A percentile compares a stretch with the other conserved stretches of the same genome.
These are phyloP conservation scores for Pyrus pyrifolia DNA, from an alignment of 306 rosid species.

Conservation along the genomic window DNA sequence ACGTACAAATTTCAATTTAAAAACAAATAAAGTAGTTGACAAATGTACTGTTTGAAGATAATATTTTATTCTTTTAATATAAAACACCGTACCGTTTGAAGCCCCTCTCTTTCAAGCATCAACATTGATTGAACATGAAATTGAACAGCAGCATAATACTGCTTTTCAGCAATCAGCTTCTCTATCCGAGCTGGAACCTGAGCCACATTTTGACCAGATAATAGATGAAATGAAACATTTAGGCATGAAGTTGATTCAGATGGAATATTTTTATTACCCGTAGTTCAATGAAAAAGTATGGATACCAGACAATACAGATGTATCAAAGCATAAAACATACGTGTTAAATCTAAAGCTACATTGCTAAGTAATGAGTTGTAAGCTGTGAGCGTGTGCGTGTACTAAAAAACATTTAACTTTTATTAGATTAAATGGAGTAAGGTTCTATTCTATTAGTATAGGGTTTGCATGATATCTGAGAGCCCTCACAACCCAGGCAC, in stretches of 20 bases:
- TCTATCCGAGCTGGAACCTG: constrained; percentile 97
- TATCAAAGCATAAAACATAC: background rate
- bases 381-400: background rate
- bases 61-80: background rate
- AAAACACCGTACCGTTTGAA: constrained; percentile 63
- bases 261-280: background rate
- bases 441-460: too few relatives aligned
- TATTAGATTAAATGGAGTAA: too few relatives aligned
- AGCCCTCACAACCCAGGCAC: too few relatives aligned
- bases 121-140: constrained; percentile 78
- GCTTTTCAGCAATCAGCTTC: constrained; percentile 83
- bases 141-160: constrained; percentile 95
- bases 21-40: constrained; percentile 17
- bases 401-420: too few relatives aligned
- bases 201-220: constrained; percentile 19
- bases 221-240: background rate
- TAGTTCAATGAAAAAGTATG: background rate
- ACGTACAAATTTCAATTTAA: background rate
- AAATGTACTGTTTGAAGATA: constrained; percentile 69
- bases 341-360: background rate
- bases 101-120: constrained; percentile 94
- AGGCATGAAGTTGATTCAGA: background rate
- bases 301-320: background rate
- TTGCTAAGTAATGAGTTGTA: background rate
- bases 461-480: too few relatives aligned